Base-by-base conservation (phyloP, 768 basidiomycete species). In the Kwoniella europaea region DNA sequence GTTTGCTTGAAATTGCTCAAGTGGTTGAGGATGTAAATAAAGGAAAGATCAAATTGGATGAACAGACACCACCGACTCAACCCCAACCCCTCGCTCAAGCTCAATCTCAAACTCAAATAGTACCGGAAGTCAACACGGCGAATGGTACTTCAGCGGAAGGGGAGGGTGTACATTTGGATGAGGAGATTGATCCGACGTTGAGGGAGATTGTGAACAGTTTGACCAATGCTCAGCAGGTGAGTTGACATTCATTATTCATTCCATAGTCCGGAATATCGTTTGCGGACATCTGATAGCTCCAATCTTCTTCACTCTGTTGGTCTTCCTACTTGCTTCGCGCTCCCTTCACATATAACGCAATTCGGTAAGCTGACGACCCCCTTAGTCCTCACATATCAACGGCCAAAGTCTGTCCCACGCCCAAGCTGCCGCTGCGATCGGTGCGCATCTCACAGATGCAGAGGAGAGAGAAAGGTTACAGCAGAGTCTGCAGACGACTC, bases 191-290 rank as follows among this genome's bases (percentile, higher is more conserved):
- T 72, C 80, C 80, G 52, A 73, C 78, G 41, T 70, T 79, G n/a
- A 71, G 80, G 53, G 80, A 81, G 67, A 81, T 81, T 46, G 80
- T 81, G 4, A 78, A 81, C 46, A 77, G 76, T 63, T 54, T 81
- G 54, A 77, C 76, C 0, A 72, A 76, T 24, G 80, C 77, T 20
- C 77, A 79, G 59, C 76, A 79, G 74, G 80, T 79, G 20, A 74
- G 74, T 68, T 15, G 54, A 18, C 18, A 15, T 6, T 20, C 29
- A 6, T 3, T 50, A 6, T 57, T 54, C 46, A 35, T 35, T 35
- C 7, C 35, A 35, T 35, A 35, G 6, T 35, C 7, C 35, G 35
- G 35, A 35, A 6, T 6, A 35, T 6, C 35, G 7, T 35, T 35
- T 35, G 35, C 35, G 6, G 35, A 35, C 35, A 35, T 35, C 35